A percentile compares a stretch with the other conserved stretches of the same genome.
Evolutionary conservation across 495 filamentous ascomycete genomes (phyloP).

Genomic region (Annulohypoxylon stygium): DNA sequence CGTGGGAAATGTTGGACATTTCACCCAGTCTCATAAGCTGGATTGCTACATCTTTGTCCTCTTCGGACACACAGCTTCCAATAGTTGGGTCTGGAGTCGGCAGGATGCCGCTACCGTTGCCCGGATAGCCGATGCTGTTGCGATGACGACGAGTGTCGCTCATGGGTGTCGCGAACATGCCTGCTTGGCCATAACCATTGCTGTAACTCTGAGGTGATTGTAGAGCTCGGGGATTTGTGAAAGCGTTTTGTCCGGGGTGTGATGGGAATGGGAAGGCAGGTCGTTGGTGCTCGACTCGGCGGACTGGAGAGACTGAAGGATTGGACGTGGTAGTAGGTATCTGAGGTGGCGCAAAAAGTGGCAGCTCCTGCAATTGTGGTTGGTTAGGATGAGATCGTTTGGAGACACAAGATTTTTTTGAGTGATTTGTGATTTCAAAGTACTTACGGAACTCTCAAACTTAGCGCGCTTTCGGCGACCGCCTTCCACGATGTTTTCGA

Average conservation of each 20-base stretch:
- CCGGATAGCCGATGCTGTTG: conserved; percentile 67
- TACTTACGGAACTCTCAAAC: conserved; percentile 95
- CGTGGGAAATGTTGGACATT: conserved; percentile 87
- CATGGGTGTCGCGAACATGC: conserved; percentile 68
- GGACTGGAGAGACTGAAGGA: conserved; percentile 92
- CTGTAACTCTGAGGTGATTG: conserved; percentile 84
- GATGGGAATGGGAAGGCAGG: conserved; percentile 75
- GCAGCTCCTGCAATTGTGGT: conserved; percentile 77
- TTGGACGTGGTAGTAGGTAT: conserved; percentile 89
- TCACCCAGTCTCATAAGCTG: conserved; percentile 97
- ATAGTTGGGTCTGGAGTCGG: conserved; percentile 96
- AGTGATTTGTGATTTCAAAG: conserved; percentile 9
- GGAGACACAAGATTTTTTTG: conserved; percentile 26
- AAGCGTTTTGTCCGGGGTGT: conserved; percentile 77
- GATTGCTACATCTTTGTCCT: conserved; percentile 97
- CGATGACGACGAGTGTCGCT: conserved; percentile 75
- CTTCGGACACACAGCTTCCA: conserved; percentile 94
- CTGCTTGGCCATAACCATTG: conserved; percentile 60
- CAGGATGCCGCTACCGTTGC: conserved; percentile 66
- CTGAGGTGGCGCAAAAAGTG: conserved; percentile 92
- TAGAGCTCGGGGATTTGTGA: conserved; percentile 76
- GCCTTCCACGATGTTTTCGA: conserved; percentile 97
- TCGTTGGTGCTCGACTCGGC: conserved; percentile 71
- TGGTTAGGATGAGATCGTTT: conserved; percentile 35
- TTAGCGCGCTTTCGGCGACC: conserved; percentile 95